Evolutionary conservation across 2,329 filamentous ascomycete genomes (phyloP).

Genomic region (Huntiella omanensis): DNA sequence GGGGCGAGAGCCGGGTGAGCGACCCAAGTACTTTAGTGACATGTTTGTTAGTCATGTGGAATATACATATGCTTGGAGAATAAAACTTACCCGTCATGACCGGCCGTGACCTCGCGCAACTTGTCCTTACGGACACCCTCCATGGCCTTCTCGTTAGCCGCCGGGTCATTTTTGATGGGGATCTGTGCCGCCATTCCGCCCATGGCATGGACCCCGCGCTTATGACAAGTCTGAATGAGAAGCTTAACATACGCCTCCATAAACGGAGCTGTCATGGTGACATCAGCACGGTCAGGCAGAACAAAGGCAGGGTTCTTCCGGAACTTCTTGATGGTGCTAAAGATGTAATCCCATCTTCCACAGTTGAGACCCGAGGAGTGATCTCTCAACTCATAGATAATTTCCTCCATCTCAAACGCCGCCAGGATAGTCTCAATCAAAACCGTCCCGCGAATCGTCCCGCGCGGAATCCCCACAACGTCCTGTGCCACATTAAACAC

Average conservation of each 20-base stretch:
- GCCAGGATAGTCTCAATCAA: constrained; percentile 96
- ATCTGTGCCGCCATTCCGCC: constrained; percentile 98
- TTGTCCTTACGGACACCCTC: constrained; percentile 85
- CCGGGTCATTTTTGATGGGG: constrained; percentile 86
- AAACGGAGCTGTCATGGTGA: constrained; percentile 97
- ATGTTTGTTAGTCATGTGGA: constrained; percentile 8
- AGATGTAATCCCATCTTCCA: constrained; percentile 99
- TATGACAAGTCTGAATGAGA: constrained; percentile 95
- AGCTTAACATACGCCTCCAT: constrained; percentile 97
- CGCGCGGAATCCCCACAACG: constrained; percentile 71
- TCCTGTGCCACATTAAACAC: constrained; percentile 93
- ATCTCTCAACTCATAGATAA: constrained; percentile 96
- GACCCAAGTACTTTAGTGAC: constrained; percentile 54
- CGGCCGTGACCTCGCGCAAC: constrained; percentile 83
- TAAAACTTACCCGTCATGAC: constrained; percentile 51
- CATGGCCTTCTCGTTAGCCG: constrained; percentile 88
- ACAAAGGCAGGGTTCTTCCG: constrained; percentile 85
- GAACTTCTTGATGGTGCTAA: constrained; percentile 99
- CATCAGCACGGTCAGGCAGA: constrained; percentile 71
- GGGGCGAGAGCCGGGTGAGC: constrained; percentile 80
- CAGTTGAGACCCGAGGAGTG: constrained; percentile 95
- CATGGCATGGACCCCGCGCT: constrained; percentile 95
- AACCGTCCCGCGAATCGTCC: constrained; percentile 86
- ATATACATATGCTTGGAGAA: not conserved
- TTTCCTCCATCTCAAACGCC: constrained; percentile 99